Evolutionary conservation across 441 rosid genomes (phyloP).

Genomic region (Erodium texanum): DNA sequence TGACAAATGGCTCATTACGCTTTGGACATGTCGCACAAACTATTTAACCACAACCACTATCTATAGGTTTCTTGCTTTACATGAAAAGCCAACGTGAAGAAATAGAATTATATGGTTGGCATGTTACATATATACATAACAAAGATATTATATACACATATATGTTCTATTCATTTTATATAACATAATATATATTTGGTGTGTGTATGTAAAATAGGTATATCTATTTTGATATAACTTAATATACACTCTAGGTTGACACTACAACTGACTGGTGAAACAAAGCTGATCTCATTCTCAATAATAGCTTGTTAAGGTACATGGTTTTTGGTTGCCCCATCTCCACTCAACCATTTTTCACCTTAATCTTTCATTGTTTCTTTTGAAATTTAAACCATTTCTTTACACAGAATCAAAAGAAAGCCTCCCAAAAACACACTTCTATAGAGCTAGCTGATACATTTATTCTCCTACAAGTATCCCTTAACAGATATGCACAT

Average conservation of each 20-base stretch:
- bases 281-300: background rate
- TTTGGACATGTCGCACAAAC: background rate
- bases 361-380: slow-evolving; percentile 16
- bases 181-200: background rate
- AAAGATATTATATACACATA: no score
- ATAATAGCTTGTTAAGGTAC: slow-evolving; percentile 6
- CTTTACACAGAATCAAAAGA: slow-evolving; percentile 21
- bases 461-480: slow-evolving; percentile 41
- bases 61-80: slow-evolving; percentile 29
- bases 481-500: slow-evolving; percentile 15
- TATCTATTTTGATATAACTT: slow-evolving; percentile 29
- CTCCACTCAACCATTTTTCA: slow-evolving; percentile 39
- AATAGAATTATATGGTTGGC: slow-evolving; percentile 36
- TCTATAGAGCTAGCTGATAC: slow-evolving; percentile 13
- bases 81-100: slow-evolving; percentile 58
- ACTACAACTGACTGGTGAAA: slow-evolving; percentile 32
- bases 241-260: slow-evolving; percentile 60
- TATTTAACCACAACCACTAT: background rate
- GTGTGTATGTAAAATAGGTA: slow-evolving; percentile 5
- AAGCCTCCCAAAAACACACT: slow-evolving; percentile 13
- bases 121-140: background rate
- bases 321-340: slow-evolving; percentile 37
- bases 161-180: background rate
- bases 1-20: background rate
- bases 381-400: slow-evolving; percentile 6